Conservation (phyloP, 441 rosid species). For the Populus hybrid region DNA sequence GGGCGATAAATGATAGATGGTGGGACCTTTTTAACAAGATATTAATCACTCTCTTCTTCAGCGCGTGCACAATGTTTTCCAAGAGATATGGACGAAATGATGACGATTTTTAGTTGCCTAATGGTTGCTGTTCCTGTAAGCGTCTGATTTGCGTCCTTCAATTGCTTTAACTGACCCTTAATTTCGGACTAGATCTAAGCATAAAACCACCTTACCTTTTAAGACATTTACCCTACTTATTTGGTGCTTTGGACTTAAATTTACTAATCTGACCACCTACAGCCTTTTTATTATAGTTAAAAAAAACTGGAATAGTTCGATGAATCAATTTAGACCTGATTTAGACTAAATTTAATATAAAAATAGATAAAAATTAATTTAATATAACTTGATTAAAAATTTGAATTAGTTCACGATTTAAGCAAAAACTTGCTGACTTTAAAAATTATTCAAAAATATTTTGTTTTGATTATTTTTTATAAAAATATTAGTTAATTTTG, state of each 20-base stretch:
- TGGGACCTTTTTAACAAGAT: neutral
- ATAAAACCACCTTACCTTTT: neutral
- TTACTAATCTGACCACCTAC: neutral
- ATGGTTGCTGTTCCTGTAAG: neutral
- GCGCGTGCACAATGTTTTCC: neutral
- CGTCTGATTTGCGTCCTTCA: neutral
- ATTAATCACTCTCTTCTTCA: neutral
- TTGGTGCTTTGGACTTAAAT: neutral
- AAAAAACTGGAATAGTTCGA: too few species aligned
- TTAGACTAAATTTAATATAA: too few species aligned
- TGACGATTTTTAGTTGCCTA: neutral
- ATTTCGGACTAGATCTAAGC: constrained; percentile 17
- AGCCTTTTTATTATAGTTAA: too few species aligned
- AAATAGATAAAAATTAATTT: too few species aligned
- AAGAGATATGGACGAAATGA: neutral
- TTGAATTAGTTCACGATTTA: fast-evolving
- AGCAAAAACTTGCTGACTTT: too few species aligned
- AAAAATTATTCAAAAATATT: too few species aligned
- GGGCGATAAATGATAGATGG: neutral
- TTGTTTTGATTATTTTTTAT: too few species aligned
- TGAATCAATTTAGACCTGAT: too few species aligned
- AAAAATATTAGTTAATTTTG: too few species aligned
- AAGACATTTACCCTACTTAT: neutral
- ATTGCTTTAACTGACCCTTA: constrained; percentile 10
- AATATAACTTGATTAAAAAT: too few species aligned